Evolutionary conservation across 768 basidiomycete genomes (phyloP).

Genomic region (Trametes maxima): DNA sequence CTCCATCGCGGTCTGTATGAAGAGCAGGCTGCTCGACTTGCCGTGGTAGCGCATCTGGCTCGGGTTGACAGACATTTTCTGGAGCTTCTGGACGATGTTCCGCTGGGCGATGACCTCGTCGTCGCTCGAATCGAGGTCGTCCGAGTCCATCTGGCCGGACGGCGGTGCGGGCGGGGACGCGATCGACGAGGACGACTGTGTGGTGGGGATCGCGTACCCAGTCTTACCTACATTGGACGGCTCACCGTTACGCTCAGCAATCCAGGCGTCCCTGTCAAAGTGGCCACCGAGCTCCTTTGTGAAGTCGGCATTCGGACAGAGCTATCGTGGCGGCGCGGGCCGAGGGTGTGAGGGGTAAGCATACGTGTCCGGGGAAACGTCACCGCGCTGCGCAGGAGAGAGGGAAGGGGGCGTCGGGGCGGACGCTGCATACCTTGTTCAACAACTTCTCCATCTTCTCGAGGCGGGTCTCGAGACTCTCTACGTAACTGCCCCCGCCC

Average conservation of each 20-base stretch:
- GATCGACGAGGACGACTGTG: constrained; percentile 15
- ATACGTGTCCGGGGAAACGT: not conserved
- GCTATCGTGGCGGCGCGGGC: constrained; percentile 36
- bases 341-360: not conserved
- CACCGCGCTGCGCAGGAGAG: not conserved
- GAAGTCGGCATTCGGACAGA: constrained; percentile 66
- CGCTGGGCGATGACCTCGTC: constrained; percentile 29
- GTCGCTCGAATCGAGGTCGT: constrained; percentile 35
- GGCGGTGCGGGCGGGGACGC: constrained; percentile 20
- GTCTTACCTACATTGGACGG: constrained; percentile 16
- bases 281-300: constrained; percentile 56
- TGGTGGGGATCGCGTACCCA: constrained; percentile 26
- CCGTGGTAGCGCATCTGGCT: constrained; percentile 41
- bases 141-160: constrained; percentile 24
- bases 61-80: constrained; percentile 32
- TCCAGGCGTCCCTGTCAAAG: constrained; percentile 44
- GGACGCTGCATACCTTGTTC: constrained; percentile 34
- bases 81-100: constrained; percentile 35
- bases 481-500: constrained; percentile 34
- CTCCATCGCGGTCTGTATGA: constrained; percentile 45
- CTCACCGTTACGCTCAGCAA: constrained; percentile 21
- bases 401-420: not conserved
- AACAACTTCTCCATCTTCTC: constrained; percentile 45
- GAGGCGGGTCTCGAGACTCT: constrained; percentile 46
- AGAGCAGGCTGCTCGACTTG: constrained; percentile 45